Evolutionary conservation across 371 early-diverging fungal genomes (phyloP), one percentile per base, ranked within the genome.

Genomic region (Lichtheimia ramosa): DNA sequence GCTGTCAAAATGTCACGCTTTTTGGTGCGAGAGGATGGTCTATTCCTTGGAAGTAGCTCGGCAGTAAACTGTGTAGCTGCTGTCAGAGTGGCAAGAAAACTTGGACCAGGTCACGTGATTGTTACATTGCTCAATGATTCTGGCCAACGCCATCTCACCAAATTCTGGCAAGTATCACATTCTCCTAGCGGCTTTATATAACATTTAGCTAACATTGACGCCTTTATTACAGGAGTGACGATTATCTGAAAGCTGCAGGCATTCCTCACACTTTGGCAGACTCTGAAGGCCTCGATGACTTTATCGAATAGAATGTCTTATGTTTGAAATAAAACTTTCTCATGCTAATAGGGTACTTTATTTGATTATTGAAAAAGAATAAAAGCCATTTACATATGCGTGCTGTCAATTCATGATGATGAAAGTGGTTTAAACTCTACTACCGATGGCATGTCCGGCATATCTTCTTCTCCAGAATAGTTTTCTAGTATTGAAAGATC

Each of bases 21-120:
- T 60, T 74, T 98, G 56, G 85, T 95, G 60, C 69, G 85, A 15
- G 75, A 91, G 51, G 98, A 98, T 62, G 98, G 89, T 23, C 65
- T 97, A 24, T 97, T 96, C 68, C 69, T 97, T 5, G 98, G 98
- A 18, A 89, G 90, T 54, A 94, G 95, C 14, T 91, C 95, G 0
- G 92, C 96, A 0, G 89, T 98, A 42, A 96, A 98, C 64, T 91
- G 92, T 64, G 96, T 95, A 0, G 96, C 93, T 4, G 93, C 95
- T 10, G 85, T 90, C 10, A 73, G 89, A 34, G 74, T 85, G 7
- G 94, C 94, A 15, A 76, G 83, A 14, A 59, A 76, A 41, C 73
- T 92, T 18, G 91, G 91, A 0, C 90, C 90, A 0, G 93, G 92
- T 3, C 87, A 90, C 64, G 86, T 87, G 13, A 82, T 94, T 43